A percentile compares a stretch with the other conserved stretches of the same genome.
Evolutionary conservation across 345 rosid species (phyloP).

Genomic region (Citrus mangshanensis): DNA sequence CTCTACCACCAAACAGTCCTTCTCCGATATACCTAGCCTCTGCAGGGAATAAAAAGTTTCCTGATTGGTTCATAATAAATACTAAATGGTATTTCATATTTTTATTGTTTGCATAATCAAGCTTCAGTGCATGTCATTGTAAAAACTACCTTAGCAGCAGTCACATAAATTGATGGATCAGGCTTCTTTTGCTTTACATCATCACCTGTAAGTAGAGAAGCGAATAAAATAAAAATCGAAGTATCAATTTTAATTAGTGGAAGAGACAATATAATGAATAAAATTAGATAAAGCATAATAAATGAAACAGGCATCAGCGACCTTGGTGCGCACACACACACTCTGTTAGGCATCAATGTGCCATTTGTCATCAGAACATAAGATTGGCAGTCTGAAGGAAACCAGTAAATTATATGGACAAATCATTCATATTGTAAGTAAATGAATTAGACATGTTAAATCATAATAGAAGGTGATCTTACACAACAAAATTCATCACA

Average conservation of each 20-base stretch:
- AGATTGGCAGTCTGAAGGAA: neutral
- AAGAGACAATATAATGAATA: neutral
- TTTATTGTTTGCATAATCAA: neutral
- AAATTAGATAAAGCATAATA: neutral
- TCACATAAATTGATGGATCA: conserved; percentile 75
- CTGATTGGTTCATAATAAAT: neutral
- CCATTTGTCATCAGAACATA: neutral
- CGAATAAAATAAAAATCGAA: neutral
- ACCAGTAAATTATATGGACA: neutral
- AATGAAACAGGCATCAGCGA: neutral
- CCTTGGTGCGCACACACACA: neutral
- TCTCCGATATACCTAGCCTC: conserved; percentile 68
- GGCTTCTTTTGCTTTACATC: conserved; percentile 99
- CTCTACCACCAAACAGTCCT: conserved; percentile 86
- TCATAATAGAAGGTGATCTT: neutral
- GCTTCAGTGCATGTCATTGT: neutral
- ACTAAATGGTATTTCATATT: neutral
- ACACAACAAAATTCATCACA: conserved; percentile 4
- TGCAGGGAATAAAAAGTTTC: conserved; percentile 28
- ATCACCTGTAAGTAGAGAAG: conserved; percentile 50
- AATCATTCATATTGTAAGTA: neutral
- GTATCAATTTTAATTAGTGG: neutral
- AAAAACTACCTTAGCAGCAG: conserved; percentile 63
- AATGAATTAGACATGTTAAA: neutral
- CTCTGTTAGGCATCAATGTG: neutral